phyloP scores from a whole-genome alignment of 768 basidiomycete species.

The Boletus coccyginus region DNA sequence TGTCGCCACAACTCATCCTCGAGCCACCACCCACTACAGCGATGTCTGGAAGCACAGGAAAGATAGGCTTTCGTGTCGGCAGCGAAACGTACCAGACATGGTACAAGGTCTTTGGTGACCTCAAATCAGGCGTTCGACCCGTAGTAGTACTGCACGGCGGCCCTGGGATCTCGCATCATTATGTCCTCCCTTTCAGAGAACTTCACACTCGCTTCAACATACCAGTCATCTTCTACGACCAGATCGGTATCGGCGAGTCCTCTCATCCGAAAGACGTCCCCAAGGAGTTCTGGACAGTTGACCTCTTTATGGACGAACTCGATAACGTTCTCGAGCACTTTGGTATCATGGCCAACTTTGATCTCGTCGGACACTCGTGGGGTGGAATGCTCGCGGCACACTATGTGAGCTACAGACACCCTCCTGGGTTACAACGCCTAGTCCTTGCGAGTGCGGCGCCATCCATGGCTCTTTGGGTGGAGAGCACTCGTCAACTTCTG shows the following conservation, averaged over 20 bases:
- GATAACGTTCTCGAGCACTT: constrained; percentile 45
- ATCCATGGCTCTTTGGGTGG: constrained; percentile 28
- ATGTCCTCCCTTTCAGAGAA: constrained; percentile 38
- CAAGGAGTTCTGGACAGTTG: constrained; percentile 41
- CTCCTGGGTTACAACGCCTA: constrained; percentile 36
- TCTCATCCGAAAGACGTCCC: constrained; percentile 35
- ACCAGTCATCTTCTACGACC: constrained; percentile 51
- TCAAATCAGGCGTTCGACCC: constrained; percentile 32
- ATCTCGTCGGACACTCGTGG: constrained; percentile 56
- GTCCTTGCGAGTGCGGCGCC: constrained; percentile 34
- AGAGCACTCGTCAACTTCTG: constrained; percentile 26
- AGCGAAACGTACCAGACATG: constrained; percentile 38
- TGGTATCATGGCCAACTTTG: constrained; percentile 38
- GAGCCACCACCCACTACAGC: not conserved
- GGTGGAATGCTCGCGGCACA: constrained; percentile 51
- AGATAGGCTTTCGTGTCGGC: constrained; percentile 18
- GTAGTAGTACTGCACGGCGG: constrained; percentile 48
- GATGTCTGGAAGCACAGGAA: constrained; percentile 25
- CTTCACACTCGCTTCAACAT: constrained; percentile 30
- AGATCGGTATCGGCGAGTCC: constrained; percentile 46
- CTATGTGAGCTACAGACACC: constrained; percentile 38
- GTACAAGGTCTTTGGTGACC: constrained; percentile 44
- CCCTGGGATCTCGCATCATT: constrained; percentile 38
- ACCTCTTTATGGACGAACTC: constrained; percentile 55
- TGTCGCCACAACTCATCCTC: not conserved